phyloP scores from a whole-genome alignment of 2,329 filamentous ascomycete genomes.

The Fusarium oligoseptatum region DNA sequence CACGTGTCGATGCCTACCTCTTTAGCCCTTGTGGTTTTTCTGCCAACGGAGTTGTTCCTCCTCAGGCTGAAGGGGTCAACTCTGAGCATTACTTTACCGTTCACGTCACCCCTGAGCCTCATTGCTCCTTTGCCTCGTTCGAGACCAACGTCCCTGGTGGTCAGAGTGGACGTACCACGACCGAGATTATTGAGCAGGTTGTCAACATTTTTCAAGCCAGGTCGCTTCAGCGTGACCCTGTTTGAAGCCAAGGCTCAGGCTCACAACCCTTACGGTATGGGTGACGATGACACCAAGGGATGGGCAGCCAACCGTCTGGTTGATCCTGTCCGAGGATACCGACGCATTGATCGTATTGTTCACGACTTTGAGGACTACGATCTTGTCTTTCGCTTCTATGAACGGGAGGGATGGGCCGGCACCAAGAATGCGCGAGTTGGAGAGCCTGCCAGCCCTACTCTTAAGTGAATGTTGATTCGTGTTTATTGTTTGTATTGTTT shows the following conservation, averaged over 20 bases:
- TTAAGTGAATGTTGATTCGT: slow-evolving; percentile 40
- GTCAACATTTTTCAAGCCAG: slow-evolving; percentile 94
- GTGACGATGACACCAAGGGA: slow-evolving; percentile 55
- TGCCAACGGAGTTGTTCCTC: slow-evolving; percentile 93
- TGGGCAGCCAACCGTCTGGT: slow-evolving; percentile 66
- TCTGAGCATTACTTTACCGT: slow-evolving; percentile 96
- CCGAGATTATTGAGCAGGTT: slow-evolving; percentile 92
- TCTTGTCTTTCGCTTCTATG: slow-evolving; percentile 95
- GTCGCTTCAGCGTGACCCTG: slow-evolving; percentile 96
- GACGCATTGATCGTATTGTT: slow-evolving; percentile 91
- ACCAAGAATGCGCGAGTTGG: slow-evolving; percentile 67
- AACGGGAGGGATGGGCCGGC: slow-evolving; percentile 82
- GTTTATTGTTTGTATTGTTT: slow-evolving; percentile 1
- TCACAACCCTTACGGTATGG: slow-evolving; percentile 57
- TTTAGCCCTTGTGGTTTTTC: slow-evolving; percentile 98
- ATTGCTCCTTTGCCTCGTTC: slow-evolving; percentile 98
- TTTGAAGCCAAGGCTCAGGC: slow-evolving; percentile 85
- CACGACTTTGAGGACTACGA: slow-evolving; percentile 98
- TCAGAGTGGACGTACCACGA: slow-evolving; percentile 88
- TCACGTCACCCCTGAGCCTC: slow-evolving; percentile 95
- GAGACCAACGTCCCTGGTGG: slow-evolving; percentile 96
- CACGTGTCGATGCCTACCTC: slow-evolving; percentile 93
- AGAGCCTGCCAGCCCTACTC: slow-evolving; percentile 54
- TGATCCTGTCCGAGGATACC: slow-evolving; percentile 87
- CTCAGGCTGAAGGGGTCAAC: slow-evolving; percentile 62